Evolutionary conservation across 2,329 filamentous ascomycete genomes (phyloP), one percentile per base, ranked within the genome.

Genomic region (Penicillium griseofulvum): DNA sequence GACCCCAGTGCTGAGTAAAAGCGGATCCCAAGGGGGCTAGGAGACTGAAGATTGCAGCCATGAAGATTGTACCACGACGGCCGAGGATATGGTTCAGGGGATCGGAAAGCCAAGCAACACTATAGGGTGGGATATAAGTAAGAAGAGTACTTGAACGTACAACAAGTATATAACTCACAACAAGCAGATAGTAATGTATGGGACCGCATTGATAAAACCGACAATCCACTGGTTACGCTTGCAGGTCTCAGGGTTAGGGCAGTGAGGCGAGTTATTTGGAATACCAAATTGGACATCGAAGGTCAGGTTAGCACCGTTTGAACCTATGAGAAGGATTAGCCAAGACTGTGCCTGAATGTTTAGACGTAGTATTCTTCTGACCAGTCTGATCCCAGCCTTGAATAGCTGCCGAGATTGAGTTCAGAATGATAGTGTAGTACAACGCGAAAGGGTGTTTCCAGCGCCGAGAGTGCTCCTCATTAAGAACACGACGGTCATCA

Each of bases 151-250:
- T 31, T 14, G 7, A 7, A 22, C 9, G 28, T 34, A 34, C 1
- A 37, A 14, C 4, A 36, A 8, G 5, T 10, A 28, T 11, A 11
- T n/a, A 5, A 60, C 75, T 66, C 64, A 81, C 79, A 81, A 75
- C 58, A 78, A 74, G 19, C 71, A 71, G 47, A 74, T 76, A 7
- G 79, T 77, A 49, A 83, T 74, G 52, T 84, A 80, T 1, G 78
- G 78, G 10, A 72, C 80, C 5, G 71, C 65, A 55, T 89, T 89
- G 61, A 89, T 75, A 9, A 88, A 73, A 33, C 87, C 87, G 17
- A 87, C 76, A 42, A 87, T 75, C 75, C 81, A 83, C 17, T 75
- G 74, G 60, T 83, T 80, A 33, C 70, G 74, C 17, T 71, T 67
- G 45, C 66, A 70, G 19, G 59, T 54, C 8, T 64, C 59, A 6